Percentiles rank a stretch among this genome's conserved stretches.
These are phyloP conservation scores for Rhodotorula toruloides DNA, from an alignment of 768 basidiomycete species.

Conservation along the genomic window DNA sequence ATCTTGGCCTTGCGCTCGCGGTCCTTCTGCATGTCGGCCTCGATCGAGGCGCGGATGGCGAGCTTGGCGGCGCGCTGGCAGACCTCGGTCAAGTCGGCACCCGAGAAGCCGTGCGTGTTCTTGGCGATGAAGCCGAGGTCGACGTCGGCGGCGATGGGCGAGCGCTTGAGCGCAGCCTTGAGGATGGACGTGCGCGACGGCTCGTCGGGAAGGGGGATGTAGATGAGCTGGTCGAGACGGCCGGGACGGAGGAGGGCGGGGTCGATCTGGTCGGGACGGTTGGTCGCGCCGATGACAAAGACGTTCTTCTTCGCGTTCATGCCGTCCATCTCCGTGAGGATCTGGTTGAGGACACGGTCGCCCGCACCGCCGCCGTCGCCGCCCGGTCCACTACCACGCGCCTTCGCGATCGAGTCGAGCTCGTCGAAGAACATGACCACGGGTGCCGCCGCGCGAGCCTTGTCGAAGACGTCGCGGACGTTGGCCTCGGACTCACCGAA, in stretches of 20 bases:
- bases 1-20: conserved; percentile 77
- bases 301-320: conserved; percentile 96
- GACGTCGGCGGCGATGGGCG: conserved; percentile 75
- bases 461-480: conserved; percentile 98
- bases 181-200: conserved; percentile 84
- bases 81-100: conserved; percentile 99
- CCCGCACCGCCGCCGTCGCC: conserved; percentile 95
- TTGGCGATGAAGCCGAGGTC: conserved; percentile 81
- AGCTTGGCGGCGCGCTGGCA: conserved; percentile 96
- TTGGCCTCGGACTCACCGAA: conserved; percentile 99
- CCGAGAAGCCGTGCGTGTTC: conserved; percentile 94
- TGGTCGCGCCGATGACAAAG: conserved; percentile 77
- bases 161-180: conserved; percentile 83
- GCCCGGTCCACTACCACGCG: conserved; percentile 68
- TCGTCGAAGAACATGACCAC: conserved; percentile 99
- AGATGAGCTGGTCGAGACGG: conserved; percentile 98
- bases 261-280: conserved; percentile 93
- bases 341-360: conserved; percentile 95
- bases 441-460: conserved; percentile 96
- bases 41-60: conserved; percentile 91
- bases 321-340: conserved; percentile 97
- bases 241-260: conserved; percentile 89
- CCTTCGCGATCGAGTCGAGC: conserved; percentile 96
- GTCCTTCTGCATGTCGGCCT: conserved; percentile 73
- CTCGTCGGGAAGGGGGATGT: conserved; percentile 97